Evolutionary conservation across 768 basidiomycete species (phyloP), one percentile per base, ranked within the genome.

Genomic region (Mycena leptocephala): DNA sequence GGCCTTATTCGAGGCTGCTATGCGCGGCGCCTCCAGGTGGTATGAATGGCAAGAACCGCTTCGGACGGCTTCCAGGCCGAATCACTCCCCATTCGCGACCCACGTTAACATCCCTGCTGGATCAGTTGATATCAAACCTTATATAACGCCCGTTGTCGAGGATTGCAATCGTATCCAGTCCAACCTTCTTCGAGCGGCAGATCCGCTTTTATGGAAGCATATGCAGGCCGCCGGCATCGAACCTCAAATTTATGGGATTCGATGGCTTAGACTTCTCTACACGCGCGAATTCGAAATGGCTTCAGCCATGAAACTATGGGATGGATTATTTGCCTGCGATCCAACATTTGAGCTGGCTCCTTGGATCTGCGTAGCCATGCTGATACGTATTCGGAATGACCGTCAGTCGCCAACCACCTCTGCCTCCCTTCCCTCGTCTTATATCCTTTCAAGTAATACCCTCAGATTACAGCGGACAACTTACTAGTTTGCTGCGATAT

Each of bases 161-260:
- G 91, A 94, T 2, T 98, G 96, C 83, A 94, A 94, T 78, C 88
- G 90, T 61, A 92, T 99, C 46, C 97, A 99, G 80, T 90, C 91
- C 2, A 89, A 87, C 32, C 85, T 95, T 18, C 88, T 99, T 24
- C 92, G 92, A 82, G 88, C 88, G 28, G 92, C 95, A 32, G 98
- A 99, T 84, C 96, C 96, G 22, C 83, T 91, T 53, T 86, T 99
- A 26, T 94, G 93, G 88, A 90, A 91, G 74, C 89, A 90, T 65
- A 87, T 99, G 86, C 93, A 96, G 78, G 90, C 89, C 41, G 90
- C 93, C 46, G 95, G 95, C 8, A 93, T 99, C 51, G 98, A 99
- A 83, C 97, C 97, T 6, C 98, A 99, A 82, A 95, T 99, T 24
- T 99, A 97, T 86, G 97, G 96, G 71, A 97, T 99, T 73, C 97